phyloP scores from a whole-genome alignment of 2,329 filamentous ascomycete species.

The Cordyceps fumosorosea region DNA sequence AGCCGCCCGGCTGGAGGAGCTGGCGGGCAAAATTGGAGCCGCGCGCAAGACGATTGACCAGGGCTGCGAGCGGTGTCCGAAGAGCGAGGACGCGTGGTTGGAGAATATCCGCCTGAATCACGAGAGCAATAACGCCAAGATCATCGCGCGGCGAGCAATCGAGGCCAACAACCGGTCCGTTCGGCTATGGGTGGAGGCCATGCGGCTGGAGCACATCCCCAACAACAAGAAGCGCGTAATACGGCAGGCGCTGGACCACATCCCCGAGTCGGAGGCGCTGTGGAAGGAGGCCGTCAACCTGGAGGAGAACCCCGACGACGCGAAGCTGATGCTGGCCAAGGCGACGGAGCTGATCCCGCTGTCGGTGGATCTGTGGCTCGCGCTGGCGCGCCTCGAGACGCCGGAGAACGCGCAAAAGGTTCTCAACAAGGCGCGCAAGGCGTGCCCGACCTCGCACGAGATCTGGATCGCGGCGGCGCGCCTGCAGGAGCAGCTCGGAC shows the following conservation, averaged over 20 bases:
- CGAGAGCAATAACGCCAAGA: slow-evolving; percentile 85
- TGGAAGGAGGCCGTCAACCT: slow-evolving; percentile 98
- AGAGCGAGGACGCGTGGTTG: slow-evolving; percentile 91
- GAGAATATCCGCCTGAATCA: slow-evolving; percentile 87
- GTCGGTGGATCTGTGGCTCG: slow-evolving; percentile 92
- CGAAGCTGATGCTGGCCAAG: slow-evolving; percentile 81
- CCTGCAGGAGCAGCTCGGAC: slow-evolving; percentile 80
- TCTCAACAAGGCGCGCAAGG: slow-evolving; percentile 89
- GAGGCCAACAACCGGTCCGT: slow-evolving; percentile 86
- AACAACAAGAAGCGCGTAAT: slow-evolving; percentile 89
- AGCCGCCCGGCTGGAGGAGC: slow-evolving; percentile 82
- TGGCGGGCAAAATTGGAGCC: slow-evolving; percentile 84
- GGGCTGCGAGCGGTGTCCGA: slow-evolving; percentile 85
- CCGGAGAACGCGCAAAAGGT: slow-evolving; percentile 92
- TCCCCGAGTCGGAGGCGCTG: slow-evolving; percentile 89
- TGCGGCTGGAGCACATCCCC: slow-evolving; percentile 78
- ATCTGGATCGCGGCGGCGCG: slow-evolving; percentile 95
- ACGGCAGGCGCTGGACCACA: slow-evolving; percentile 82
- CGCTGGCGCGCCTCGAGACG: slow-evolving; percentile 80
- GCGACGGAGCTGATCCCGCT: slow-evolving; percentile 92
- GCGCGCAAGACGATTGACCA: slow-evolving; percentile 82
- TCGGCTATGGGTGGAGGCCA: slow-evolving; percentile 88
- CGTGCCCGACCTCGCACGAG: slow-evolving; percentile 85
- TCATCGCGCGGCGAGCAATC: slow-evolving; percentile 90
- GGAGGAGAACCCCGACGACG: slow-evolving; percentile 84